A percentile compares a stretch with the other conserved stretches of the same genome.
Conservation (phyloP, 2,329 filamentous ascomycete species). For the Tolypocladium ovalisporum region DNA sequence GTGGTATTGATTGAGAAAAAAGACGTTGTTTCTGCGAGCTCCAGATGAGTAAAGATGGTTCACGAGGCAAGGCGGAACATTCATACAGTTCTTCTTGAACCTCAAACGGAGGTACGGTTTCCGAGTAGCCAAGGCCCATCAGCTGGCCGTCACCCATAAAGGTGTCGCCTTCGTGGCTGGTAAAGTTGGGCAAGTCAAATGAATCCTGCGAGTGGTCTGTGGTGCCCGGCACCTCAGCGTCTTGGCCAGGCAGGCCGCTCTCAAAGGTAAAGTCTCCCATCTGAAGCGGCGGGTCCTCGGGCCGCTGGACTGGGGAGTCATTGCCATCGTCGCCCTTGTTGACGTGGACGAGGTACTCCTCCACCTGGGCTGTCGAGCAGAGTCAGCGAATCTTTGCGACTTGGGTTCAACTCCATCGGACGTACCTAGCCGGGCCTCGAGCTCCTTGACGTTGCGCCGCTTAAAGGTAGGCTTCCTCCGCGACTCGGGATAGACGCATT, state of each 20-base stretch:
- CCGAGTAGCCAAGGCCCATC: slow-evolving; percentile 70
- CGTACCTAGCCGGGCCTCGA: slow-evolving; percentile 78
- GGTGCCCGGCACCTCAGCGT: slow-evolving; percentile 3
- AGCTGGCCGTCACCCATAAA: slow-evolving; percentile 29
- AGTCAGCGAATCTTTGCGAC: neutral
- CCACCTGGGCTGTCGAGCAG: slow-evolving; percentile 58
- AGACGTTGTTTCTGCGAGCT: slow-evolving; percentile 51
- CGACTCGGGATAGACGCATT: slow-evolving; percentile 82
- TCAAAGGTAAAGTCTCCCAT: slow-evolving; percentile 6
- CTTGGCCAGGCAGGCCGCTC: slow-evolving; percentile 6
- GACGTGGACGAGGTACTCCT: slow-evolving; percentile 63
- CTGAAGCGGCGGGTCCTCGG: slow-evolving; percentile 1
- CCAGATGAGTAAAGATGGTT: neutral
- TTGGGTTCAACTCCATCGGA: neutral
- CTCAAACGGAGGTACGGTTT: slow-evolving; percentile 67
- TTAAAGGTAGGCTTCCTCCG: slow-evolving; percentile 82
- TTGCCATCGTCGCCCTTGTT: slow-evolving; percentile 21
- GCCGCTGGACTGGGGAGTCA: neutral
- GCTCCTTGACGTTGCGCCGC: slow-evolving; percentile 78
- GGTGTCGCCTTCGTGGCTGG: neutral
- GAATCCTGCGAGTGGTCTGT: slow-evolving; percentile 5
- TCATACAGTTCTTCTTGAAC: slow-evolving; percentile 73
- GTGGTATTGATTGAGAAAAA: slow-evolving; percentile 64
- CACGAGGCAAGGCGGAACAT: neutral
- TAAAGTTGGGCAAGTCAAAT: slow-evolving; percentile 6